Evolutionary conservation across 768 basidiomycete genomes (phyloP).

Genomic region (Lentinula sp.): DNA sequence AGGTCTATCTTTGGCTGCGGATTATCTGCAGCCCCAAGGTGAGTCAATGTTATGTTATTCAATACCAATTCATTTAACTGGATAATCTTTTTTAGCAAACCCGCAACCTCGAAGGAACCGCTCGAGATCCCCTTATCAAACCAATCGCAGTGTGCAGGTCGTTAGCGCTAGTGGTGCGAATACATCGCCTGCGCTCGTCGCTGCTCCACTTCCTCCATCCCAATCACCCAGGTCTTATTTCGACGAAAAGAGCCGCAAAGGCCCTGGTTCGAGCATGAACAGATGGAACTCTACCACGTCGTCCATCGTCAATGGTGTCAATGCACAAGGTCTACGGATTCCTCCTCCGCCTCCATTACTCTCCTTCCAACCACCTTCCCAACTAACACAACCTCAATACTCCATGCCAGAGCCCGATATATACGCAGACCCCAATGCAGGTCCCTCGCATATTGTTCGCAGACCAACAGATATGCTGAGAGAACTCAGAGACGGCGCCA

Average conservation of each 20-base stretch:
- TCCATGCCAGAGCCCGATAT: neutral
- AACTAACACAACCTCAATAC: neutral
- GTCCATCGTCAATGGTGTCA: neutral
- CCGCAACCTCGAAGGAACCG: neutral
- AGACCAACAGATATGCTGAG: neutral
- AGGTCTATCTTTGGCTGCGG: neutral
- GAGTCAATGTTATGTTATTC: neutral
- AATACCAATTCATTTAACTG: neutral
- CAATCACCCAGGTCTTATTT: neutral
- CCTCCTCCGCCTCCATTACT: neutral
- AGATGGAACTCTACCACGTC: neutral
- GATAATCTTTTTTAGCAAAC: neutral
- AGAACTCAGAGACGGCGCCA: neutral
- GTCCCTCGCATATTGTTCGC: neutral
- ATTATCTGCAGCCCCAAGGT: neutral
- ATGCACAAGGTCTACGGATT: neutral
- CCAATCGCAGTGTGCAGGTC: neutral
- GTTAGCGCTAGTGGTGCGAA: neutral
- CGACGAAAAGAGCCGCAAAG: neutral
- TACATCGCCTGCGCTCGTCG: neutral
- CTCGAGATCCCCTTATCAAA: neutral
- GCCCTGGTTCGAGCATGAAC: neutral
- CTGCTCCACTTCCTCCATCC: neutral
- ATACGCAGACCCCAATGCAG: neutral
- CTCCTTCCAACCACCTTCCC: neutral